Evolutionary conservation across 192 early-diverging fungal species (phyloP), one percentile per base, ranked within the genome.

Genomic region (Neocallimastix lanati): DNA sequence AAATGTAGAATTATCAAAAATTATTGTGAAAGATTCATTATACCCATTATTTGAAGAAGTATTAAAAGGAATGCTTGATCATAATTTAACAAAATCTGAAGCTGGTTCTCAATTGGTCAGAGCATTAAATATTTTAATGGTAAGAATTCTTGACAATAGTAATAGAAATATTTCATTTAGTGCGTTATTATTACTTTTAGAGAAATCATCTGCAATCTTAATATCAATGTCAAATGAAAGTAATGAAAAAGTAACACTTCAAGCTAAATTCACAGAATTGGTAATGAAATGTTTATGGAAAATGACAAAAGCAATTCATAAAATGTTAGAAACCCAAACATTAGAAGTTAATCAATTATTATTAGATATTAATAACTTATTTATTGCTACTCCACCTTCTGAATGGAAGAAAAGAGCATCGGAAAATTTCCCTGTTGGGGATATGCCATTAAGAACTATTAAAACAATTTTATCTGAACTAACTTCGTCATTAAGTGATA

Each of bases 241-340:
- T 77, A 40, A 83, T 79, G 9, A 76, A 67, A 77, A 83, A 4
- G 35, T 82, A 18, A 82, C 86, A 0, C 82, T 87, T 25, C 84
- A 93, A 81, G 87, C 90, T 28, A 93, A 93, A 82, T 92, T 92
- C 82, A 93, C 91, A 30, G 95, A 98, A 82, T 84, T 97, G 35
- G 90, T 94, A 25, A 96, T 98, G 93, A 96, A 95, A 84, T 99
- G 98, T 78, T 81, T 99, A 76, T 99, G 98, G 98, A 96, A 96
- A 80, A 82, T 97, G 35, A 92, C 96, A 29, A 98, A 98, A 86
- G 83, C 90, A 9, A 86, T 99, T 77, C 88, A 92, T 30, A 84
- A 91, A 33, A 90, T 94, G 29, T 80, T 97, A 5, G 81, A 90
- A 9, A 81, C 85, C 12, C 85, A 90, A 33, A 86, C 85, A 36